A percentile compares a stretch with the other conserved stretches of the same genome.
Conservation (phyloP, 2,329 filamentous ascomycete genomes). For the Berkeleyomyces rouxiae region DNA sequence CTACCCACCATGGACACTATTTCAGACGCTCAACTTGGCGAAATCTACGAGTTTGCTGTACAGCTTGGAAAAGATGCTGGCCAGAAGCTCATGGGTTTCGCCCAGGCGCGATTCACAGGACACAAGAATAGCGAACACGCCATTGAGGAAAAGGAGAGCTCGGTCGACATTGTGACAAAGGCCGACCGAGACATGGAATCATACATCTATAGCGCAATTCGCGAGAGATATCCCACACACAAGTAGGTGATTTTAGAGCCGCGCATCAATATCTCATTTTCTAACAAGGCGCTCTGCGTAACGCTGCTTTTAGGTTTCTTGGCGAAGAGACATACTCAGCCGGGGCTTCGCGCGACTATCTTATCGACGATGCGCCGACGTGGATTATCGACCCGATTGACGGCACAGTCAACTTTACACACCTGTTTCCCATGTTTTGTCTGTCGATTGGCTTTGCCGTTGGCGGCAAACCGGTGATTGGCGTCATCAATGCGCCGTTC, state of each 20-base stretch:
- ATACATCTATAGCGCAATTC: slow-evolving; percentile 23
- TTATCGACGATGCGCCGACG: slow-evolving; percentile 46
- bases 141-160: slow-evolving; percentile 49
- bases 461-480: slow-evolving; percentile 42
- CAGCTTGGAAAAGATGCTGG: slow-evolving; percentile 56
- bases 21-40: not conserved
- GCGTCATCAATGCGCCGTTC: slow-evolving; percentile 57
- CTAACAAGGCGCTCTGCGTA: not conserved
- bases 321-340: slow-evolving; percentile 64
- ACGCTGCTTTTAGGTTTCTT: slow-evolving; percentile 38
- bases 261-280: not conserved
- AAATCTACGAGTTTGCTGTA: slow-evolving; percentile 47
- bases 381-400: slow-evolving; percentile 68
- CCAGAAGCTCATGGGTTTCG: slow-evolving; percentile 45
- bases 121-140: slow-evolving; percentile 15
- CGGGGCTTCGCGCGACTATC: slow-evolving; percentile 48
- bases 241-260: slow-evolving; percentile 30
- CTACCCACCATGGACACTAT: not conserved
- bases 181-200: slow-evolving; percentile 47
- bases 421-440: slow-evolving; percentile 68
- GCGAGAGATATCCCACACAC: slow-evolving; percentile 45
- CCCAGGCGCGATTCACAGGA: slow-evolving; percentile 33
- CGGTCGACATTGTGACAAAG: slow-evolving; percentile 63
- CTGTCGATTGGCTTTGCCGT: slow-evolving; percentile 57
- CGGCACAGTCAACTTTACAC: slow-evolving; percentile 68